Evolutionary conservation across 768 basidiomycete genomes (phyloP), one percentile per base, ranked within the genome.

Genomic region (Russula griseocarnosa): DNA sequence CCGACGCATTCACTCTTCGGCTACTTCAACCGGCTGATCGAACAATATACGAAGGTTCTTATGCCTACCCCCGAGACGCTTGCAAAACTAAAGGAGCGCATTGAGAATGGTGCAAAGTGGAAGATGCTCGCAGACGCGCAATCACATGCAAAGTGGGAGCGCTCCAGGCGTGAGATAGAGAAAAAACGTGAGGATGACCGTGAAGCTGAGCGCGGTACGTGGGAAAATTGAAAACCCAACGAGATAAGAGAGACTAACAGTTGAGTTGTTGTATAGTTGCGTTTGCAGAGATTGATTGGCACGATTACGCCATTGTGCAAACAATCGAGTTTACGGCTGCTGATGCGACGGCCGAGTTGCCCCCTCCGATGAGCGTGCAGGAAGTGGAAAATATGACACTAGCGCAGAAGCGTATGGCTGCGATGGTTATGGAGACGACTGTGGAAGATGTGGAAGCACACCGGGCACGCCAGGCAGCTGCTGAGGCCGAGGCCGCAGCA

Each of bases 211-310:
- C 81, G 86, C 77, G 82, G 92, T 86, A 72, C 70, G 91, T 82
- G 18, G 18, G 50, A n/a, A 59, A 34, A 24, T 54, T 14, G 32
- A 38, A n/a, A 55, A 38, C 30, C 26, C n/a, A 26, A 18, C 24
- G 28, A 47, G 22, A 42, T 30, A 60, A 26, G 32, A 36, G 34
- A 61, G 66, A 59, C 69, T 67, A 34, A 63, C 40, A 60, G 36
- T 58, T 52, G 26, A 53, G 69, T 47, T 60, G 10, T 63, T 63
- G 18, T 58, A 7, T 65, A 89, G 91, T 86, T 75, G 96, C 95
- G 5, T 95, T 97, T 71, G 92, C 94, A 50, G 92, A 95, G 73
- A 98, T 99, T 69, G 97, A 99, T 73, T 99, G 97, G 97, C 94
- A 99, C 71, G 97, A 98, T 73, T 98, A 97, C 76, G 93, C 94